Base-by-base conservation (phyloP, 805 yeast genomes). In the Spathaspora passalidarum region DNA sequence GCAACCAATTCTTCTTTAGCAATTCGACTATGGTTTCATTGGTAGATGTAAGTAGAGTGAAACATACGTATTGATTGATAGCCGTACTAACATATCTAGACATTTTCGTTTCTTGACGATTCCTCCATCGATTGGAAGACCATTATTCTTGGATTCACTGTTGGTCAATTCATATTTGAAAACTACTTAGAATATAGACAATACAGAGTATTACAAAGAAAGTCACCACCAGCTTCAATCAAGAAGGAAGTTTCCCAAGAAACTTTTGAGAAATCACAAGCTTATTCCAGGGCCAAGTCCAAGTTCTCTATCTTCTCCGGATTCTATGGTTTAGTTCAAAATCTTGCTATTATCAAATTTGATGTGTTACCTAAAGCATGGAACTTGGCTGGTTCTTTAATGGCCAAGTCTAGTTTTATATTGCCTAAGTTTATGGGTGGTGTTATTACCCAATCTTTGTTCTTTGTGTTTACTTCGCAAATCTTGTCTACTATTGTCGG, bases 91-190 rank as follows among this genome's bases (percentile, higher is more conserved):
- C 62, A 22, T 10, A 36, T n/a, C 9, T 35, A 69, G 75, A 50
- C 81, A 10, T 78, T 82, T 49, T 58, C 74, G 2, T 64, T 78
- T 26, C 68, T 85, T 49, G 96, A 89, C 60, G 70, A 67, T 41
- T 84, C 94, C 3, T 73, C 75, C 13, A 78, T 88, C 56, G 78
- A 89, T 50, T 94, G 97, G 97, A 89, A 88, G 60, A 57, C 75
- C 10, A 70, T 91, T 38, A 79, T 92, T 40, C 62, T 86, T 38
- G 87, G 90, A 1, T 81, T 89, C 58, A 77, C 95, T 3, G 71
- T 84, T 13, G 87, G 86, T 25, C 86, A 89, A 60, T 89, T 78
- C 58, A 65, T 75, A 3, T 90, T 90, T 61, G 94, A 88, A 55
- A 75, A 85, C 3, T 84, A 84, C 60, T 70, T 94, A 44, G 78